These are phyloP conservation scores for Schwanniomyces yamadae DNA, from an alignment of 805 yeast genomes.

Conservation along the genomic window DNA sequence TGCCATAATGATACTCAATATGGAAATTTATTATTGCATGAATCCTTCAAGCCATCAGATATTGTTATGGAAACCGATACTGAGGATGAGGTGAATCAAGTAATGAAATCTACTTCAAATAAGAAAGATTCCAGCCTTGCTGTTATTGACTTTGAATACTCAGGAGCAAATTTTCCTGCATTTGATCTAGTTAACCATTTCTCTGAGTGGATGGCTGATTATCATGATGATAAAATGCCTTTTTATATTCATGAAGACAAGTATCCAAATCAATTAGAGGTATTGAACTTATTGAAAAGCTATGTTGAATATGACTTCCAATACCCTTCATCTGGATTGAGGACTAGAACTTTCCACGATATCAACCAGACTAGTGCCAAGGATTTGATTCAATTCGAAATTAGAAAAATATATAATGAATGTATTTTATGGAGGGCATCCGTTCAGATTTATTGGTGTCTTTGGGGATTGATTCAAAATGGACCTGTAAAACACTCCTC, in stretches of 20 bases:
- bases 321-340: conserved; percentile 33
- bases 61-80: conserved; percentile 22
- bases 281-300: conserved; percentile 68
- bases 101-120: conserved; percentile 27
- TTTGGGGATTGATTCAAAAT: conserved; percentile 91
- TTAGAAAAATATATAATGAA: conserved; percentile 60
- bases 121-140: conserved; percentile 57
- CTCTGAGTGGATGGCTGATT: conserved; percentile 96
- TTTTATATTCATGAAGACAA: conserved; percentile 53
- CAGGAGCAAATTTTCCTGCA: conserved; percentile 88
- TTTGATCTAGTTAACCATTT: conserved; percentile 92
- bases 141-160: conserved; percentile 95
- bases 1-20: conserved; percentile 98
- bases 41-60: conserved; percentile 50
- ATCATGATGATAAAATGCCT: conserved; percentile 56
- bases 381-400: conserved; percentile 38
- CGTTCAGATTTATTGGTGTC: conserved; percentile 75
- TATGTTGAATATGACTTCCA: conserved; percentile 65
- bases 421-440: conserved; percentile 77
- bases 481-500: conserved; percentile 37
- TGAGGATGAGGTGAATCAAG: conserved; percentile 8
- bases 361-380: conserved; percentile 14
- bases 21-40: conserved; percentile 77
- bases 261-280: conserved; percentile 70
- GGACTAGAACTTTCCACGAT: conserved; percentile 13